Evolutionary conservation across 352 stramenopile species (phyloP).

Genomic region (Thalassiosira ordinaria): DNA sequence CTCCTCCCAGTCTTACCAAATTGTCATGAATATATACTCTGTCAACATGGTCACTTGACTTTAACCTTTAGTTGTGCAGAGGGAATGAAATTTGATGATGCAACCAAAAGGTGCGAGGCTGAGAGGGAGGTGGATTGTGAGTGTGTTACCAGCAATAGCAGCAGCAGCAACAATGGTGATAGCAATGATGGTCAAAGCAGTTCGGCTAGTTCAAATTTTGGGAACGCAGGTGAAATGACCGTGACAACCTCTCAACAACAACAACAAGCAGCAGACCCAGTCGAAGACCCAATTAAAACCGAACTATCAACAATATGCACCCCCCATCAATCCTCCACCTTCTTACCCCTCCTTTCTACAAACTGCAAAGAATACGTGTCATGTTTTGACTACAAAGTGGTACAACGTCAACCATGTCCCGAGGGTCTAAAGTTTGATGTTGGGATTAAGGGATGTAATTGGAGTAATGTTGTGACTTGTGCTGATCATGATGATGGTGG

Average conservation of each 20-base stretch:
- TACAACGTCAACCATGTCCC: slow-evolving; percentile 6
- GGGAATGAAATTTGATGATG: slow-evolving; percentile 14
- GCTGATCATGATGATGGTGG: background rate
- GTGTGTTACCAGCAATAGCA: background rate
- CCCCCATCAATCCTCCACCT: background rate
- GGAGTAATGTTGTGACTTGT: slow-evolving; percentile 6
- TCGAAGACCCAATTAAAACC: too few species aligned
- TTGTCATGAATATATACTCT: slow-evolving; percentile 36
- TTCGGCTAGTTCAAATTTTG: background rate
- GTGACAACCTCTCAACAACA: background rate
- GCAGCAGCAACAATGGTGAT: too few species aligned
- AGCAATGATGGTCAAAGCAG: too few species aligned
- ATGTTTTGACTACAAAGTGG: background rate
- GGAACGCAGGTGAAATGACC: background rate
- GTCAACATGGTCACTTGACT: slow-evolving; percentile 25
- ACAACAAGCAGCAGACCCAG: background rate
- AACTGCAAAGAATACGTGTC: slow-evolving; percentile 19
- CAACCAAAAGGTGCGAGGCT: slow-evolving; percentile 20
- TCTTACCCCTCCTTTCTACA: slow-evolving; percentile 5
- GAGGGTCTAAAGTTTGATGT: slow-evolving; percentile 24
- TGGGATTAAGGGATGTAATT: slow-evolving; percentile 30
- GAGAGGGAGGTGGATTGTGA: slow-evolving; percentile 10
- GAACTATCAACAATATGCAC: slow-evolving; percentile 3
- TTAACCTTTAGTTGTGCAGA: slow-evolving; percentile 17
- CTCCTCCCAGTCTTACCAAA: slow-evolving; percentile 26